Evolutionary conservation across 2,329 filamentous ascomycete species (phyloP).

Genomic region (Penicillium sp.): DNA sequence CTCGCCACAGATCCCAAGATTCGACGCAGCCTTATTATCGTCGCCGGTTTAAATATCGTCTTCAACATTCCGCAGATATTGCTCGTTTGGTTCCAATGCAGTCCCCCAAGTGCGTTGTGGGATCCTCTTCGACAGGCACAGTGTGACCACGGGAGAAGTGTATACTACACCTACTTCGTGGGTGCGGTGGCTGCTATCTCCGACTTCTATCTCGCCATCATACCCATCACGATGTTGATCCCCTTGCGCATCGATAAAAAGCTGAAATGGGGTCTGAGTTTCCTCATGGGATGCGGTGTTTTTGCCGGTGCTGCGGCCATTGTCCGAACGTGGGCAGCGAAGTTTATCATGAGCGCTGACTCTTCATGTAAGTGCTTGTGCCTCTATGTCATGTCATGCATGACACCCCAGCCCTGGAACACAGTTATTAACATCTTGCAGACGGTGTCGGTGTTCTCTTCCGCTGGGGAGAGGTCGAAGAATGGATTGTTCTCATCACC

Average conservation of each 20-base stretch:
- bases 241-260: slow-evolving; percentile 22
- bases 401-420: no score
- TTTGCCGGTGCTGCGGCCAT: slow-evolving; percentile 23
- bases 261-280: slow-evolving; percentile 24
- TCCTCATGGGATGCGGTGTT: slow-evolving; percentile 25
- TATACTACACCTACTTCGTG: slow-evolving; percentile 24
- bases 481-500: slow-evolving; percentile 25
- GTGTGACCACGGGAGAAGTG: slow-evolving; percentile 21
- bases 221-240: slow-evolving; percentile 22
- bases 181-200: slow-evolving; percentile 21
- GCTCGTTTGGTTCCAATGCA: slow-evolving; percentile 24
- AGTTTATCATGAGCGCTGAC: slow-evolving; percentile 17
- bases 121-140: slow-evolving; percentile 17
- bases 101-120: slow-evolving; percentile 17
- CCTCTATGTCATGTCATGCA: not conserved
- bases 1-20: slow-evolving; percentile 19
- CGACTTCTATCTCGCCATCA: slow-evolving; percentile 23
- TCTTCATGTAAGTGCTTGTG: slow-evolving; percentile 16
- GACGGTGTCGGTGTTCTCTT: slow-evolving; percentile 22
- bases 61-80: slow-evolving; percentile 24
- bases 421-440: slow-evolving; percentile 5
- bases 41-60: slow-evolving; percentile 20
- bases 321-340: slow-evolving; percentile 23
- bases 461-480: slow-evolving; percentile 24
- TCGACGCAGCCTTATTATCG: slow-evolving; percentile 19